A percentile compares a stretch with the other conserved stretches of the same genome.
These are phyloP conservation scores for Agaricales sp. DNA, from an alignment of 1,284 basidiomycete species.

Conservation along the genomic window DNA sequence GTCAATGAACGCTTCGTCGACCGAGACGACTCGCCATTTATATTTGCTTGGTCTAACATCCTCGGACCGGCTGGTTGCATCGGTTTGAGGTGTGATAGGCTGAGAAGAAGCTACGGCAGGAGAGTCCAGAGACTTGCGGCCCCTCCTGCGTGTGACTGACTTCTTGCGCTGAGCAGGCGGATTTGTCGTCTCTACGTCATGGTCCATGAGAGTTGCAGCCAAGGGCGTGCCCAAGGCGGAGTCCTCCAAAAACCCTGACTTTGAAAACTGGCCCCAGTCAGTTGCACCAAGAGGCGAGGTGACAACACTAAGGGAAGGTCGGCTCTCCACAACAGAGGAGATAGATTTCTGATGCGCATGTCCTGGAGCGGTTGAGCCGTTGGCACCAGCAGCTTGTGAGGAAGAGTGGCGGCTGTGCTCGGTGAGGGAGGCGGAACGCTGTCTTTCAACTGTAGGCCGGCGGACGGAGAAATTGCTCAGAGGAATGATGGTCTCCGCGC, in stretches of 20 bases:
- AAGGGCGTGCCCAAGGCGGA: conserved; percentile 31
- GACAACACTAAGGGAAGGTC: neutral
- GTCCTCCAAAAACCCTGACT: conserved; percentile 23
- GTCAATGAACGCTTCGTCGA: conserved; percentile 71
- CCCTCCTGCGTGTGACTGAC: conserved; percentile 13
- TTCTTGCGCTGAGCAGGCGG: conserved; percentile 25
- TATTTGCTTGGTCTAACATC: conserved; percentile 25
- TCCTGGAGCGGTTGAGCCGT: conserved; percentile 10
- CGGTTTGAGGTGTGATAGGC: neutral
- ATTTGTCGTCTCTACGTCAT: conserved; percentile 47
- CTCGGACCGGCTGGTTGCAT: conserved; percentile 14
- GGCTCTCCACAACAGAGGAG: conserved; percentile 6
- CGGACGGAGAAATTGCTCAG: neutral
- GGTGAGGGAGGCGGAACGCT: neutral
- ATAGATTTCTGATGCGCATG: conserved; percentile 13
- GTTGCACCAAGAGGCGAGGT: conserved; percentile 5
- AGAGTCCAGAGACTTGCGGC: conserved; percentile 18
- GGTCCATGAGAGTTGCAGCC: conserved; percentile 45
- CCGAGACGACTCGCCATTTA: conserved; percentile 26
- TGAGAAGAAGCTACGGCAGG: conserved; percentile 11
- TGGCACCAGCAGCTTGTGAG: neutral
- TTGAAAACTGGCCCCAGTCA: conserved; percentile 18
- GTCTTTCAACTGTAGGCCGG: neutral
- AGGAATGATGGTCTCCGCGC: conserved; percentile 12
- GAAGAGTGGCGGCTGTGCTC: neutral